Conservation (phyloP, 202 grass and related monocot genomes). For the Saccharum hybrid region DNA sequence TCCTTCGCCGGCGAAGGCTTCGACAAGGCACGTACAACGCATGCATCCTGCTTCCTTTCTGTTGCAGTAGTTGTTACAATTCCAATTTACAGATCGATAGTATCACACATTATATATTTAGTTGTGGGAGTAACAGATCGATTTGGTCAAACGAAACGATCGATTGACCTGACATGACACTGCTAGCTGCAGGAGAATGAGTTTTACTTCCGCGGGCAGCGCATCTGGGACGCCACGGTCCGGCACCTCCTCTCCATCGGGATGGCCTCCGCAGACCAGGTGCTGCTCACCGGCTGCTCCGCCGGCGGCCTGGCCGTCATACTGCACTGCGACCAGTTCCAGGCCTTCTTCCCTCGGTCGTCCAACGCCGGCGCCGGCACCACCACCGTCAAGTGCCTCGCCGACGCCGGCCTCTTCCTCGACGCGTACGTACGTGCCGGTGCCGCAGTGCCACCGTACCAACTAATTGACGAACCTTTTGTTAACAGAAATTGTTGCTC, state of each 20-base stretch:
- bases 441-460: too few species aligned
- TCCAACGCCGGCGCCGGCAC: too few species aligned
- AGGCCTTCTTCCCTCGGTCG: constrained; percentile 32
- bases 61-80: too few species aligned
- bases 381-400: constrained; percentile 77
- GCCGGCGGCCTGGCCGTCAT: constrained; percentile 75
- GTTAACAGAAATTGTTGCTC: too few species aligned
- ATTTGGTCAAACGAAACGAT: too few species aligned
- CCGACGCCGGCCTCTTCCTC: constrained; percentile 87
- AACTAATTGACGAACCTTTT: too few species aligned
- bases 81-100: too few species aligned
- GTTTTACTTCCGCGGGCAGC: constrained; percentile 82
- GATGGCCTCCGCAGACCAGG: constrained; percentile 62
- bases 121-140: too few species aligned
- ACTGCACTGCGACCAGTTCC: constrained; percentile 86
- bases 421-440: constrained; percentile 60
- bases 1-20: constrained; percentile 61
- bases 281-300: constrained; percentile 77
- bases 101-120: too few species aligned
- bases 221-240: constrained; percentile 70
- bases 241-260: constrained; percentile 78
- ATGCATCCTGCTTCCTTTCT: too few species aligned
- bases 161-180: not conserved
- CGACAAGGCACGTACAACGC: constrained; percentile 43
- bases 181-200: constrained; percentile 24